phyloP scores from a whole-genome alignment of 495 filamentous ascomycete species.

The Bathelium albidoporum region DNA sequence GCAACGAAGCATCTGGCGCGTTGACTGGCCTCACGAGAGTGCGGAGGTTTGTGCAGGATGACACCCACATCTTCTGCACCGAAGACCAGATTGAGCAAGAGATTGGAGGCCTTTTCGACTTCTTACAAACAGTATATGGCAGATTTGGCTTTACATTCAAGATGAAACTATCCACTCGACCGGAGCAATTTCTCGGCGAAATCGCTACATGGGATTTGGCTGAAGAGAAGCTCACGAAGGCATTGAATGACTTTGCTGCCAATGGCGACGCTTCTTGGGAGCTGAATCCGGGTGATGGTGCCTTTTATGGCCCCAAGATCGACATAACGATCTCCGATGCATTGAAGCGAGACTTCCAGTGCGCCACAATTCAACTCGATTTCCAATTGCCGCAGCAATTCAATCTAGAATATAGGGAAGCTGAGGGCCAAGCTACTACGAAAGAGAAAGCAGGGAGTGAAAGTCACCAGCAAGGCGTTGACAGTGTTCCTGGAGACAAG shows the following conservation, averaged over 20 bases:
- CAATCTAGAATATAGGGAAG: slow-evolving; percentile 70
- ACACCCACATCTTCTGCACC: slow-evolving; percentile 86
- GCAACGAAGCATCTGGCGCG: slow-evolving; percentile 90
- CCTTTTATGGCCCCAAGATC: slow-evolving; percentile 95
- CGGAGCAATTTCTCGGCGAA: slow-evolving; percentile 82
- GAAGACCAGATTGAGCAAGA: slow-evolving; percentile 73
- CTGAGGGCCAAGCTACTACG: slow-evolving; percentile 35
- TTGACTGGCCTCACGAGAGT: slow-evolving; percentile 85
- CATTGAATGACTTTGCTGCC: slow-evolving; percentile 64
- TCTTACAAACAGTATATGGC: slow-evolving; percentile 73
- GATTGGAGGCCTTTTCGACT: slow-evolving; percentile 80
- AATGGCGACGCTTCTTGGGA: slow-evolving; percentile 64
- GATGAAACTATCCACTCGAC: slow-evolving; percentile 86
- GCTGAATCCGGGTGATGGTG: slow-evolving; percentile 86
- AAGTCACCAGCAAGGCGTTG: neutral
- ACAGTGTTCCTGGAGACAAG: neutral
- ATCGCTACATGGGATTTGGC: slow-evolving; percentile 82
- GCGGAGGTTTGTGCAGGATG: slow-evolving; percentile 88
- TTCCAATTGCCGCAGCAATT: slow-evolving; percentile 86
- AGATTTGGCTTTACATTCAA: slow-evolving; percentile 92
- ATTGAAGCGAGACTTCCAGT: slow-evolving; percentile 70
- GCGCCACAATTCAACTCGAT: slow-evolving; percentile 94
- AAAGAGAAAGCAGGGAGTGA: slow-evolving; percentile 28
- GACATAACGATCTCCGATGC: slow-evolving; percentile 84
- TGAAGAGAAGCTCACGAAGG: slow-evolving; percentile 63